These are phyloP conservation scores for Phalaenopsis hybrid DNA, from an alignment of 116 monocot genomes.

Conservation along the genomic window DNA sequence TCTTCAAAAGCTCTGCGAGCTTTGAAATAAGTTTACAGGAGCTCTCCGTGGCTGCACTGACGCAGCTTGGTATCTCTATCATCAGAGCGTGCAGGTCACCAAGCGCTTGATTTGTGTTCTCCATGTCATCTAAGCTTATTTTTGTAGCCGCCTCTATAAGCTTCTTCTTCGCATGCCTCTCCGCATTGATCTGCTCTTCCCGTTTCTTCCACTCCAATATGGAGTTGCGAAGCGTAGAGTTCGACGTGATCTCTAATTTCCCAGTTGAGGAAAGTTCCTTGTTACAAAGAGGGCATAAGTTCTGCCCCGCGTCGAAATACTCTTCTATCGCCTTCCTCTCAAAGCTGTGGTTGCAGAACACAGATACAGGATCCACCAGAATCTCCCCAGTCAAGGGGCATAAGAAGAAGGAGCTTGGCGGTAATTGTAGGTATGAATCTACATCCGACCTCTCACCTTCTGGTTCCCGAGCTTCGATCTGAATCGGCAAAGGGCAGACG, in stretches of 20 bases:
- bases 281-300: background rate
- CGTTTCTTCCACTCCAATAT: background rate
- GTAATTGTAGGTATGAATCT: background rate
- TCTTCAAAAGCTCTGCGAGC: background rate
- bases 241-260: background rate
- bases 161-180: background rate
- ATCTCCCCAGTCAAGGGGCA: background rate
- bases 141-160: background rate
- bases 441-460: background rate
- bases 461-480: background rate
- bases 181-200: background rate
- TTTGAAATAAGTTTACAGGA: background rate
- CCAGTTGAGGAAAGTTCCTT: background rate
- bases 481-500: background rate
- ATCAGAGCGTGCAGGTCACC: background rate
- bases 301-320: background rate
- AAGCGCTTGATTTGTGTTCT: background rate
- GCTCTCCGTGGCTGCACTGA: slow-evolving; percentile 1
- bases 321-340: background rate
- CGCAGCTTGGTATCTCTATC: background rate
- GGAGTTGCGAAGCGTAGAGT: background rate
- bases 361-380: slow-evolving; percentile 1
- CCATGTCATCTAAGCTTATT: background rate
- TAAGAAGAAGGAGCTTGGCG: background rate
- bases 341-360: background rate